Base-by-base conservation (phyloP, 768 basidiomycete genomes). In the Agrocybe praecox region DNA sequence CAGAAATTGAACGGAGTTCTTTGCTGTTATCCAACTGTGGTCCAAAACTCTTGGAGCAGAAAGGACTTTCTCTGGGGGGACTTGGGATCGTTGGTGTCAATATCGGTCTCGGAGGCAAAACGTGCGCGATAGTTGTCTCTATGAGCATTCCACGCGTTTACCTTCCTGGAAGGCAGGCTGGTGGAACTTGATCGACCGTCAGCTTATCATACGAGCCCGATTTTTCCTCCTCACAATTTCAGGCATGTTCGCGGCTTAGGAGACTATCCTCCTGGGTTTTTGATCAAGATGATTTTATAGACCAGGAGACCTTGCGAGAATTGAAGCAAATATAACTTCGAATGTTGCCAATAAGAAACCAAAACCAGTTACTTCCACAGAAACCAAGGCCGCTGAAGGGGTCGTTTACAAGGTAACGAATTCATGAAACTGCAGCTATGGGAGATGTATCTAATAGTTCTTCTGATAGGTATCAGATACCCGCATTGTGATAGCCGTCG, bases 21-120 rank as follows among this genome's bases (percentile, higher is more conserved):
- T 76, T 97, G 46, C 74, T 96, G 32, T 77, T 95, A 18, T 87
- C 90, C 9, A 92, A 92, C 55, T 94, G 92, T 65, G 83, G 88
- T 1, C 88, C 89, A 0, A 91, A 87, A 61, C 76, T 95, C 9
- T 79, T 98, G n/a, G 94, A 96, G 69, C 87, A 90, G 61, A 88
- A 89, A 55, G 96, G 96, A 2, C 76, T 98, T 10, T 88, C 92
- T 0, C 69, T 97, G 1, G 82, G 82, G 24, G 88, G 88, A 45
- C 76, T 98, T 5, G 86, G 90, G 1, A 74, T 93, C 1, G 79
- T 83, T 1, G 79, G 81, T 22, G 78, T 94, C n/a, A 86, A 82
- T 49, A 81, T 97, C 17, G 96, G 96, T 2, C 80, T 98, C 4
- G 96, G 94, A 23, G 96, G 95, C 23, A 96, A 95, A 76, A 95